Evolutionary conservation across 1,284 basidiomycete genomes (phyloP).

Genomic region (Marasmius sp.): DNA sequence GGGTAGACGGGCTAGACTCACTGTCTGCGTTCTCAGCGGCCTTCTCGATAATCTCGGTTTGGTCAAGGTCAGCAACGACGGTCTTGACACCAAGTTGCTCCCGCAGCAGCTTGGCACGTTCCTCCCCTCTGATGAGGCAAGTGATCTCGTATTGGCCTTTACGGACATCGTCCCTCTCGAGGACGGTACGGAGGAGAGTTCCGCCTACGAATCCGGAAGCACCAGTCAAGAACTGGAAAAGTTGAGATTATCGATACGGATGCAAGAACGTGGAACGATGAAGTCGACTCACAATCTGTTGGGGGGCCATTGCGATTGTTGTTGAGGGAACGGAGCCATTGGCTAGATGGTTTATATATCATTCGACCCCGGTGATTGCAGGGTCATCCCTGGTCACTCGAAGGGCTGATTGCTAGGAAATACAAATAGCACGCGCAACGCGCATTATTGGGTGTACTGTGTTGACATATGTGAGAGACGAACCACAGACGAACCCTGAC

Average conservation of each 20-base stretch:
- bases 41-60: constrained; percentile 8
- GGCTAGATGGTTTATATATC: too few species aligned
- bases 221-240: constrained; percentile 14
- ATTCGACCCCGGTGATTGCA: too few species aligned
- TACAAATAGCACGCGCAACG: too few species aligned
- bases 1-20: constrained; percentile 1
- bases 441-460: too few species aligned
- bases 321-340: too few species aligned
- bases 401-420: too few species aligned
- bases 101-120: constrained; percentile 7
- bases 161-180: constrained; percentile 11
- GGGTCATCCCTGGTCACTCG: too few species aligned
- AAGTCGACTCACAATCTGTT: background rate
- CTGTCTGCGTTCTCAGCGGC: constrained; percentile 14
- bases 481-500: too few species aligned
- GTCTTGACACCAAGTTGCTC: constrained; percentile 13
- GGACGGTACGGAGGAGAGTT: constrained; percentile 8
- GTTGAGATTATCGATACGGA: too few species aligned
- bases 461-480: too few species aligned
- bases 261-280: too few species aligned
- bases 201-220: constrained; percentile 18
- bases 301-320: background rate
- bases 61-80: constrained; percentile 15
- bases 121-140: constrained; percentile 16
- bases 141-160: constrained; percentile 14